Base-by-base conservation (phyloP, 2,329 filamentous ascomycete genomes). In the Taxawa tesnikishii region DNA sequence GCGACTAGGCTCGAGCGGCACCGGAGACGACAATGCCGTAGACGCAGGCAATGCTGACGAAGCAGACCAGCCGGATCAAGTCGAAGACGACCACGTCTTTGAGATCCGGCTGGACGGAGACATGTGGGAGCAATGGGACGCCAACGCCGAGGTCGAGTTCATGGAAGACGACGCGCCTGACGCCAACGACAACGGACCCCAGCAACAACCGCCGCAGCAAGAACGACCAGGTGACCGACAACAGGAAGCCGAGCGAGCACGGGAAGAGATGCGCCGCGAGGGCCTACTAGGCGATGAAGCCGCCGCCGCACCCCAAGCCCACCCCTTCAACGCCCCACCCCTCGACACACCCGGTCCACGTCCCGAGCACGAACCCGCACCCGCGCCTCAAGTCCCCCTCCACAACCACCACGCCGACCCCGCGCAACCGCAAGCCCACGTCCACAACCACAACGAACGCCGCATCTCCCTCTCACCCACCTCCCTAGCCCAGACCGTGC, bases 401-500 rank as follows among this genome's bases (percentile, higher is more conserved):
- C 36, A 29, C 38, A 39, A 15, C 38, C 35, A 25, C 34, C 29
- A 28, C 31, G 31, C n/a, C 29, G 38, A n/a, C 37, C 18, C 33
- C 10, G 30, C 27, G 15, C 30, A 18, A 7, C 26, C 39, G 29
- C 34, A 39, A 37, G 47, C 29, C 48, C 52, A 29, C 43, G n/a
- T n/a, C n/a, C 49, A 10, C 47, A 38, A 43, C 8, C 38, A 54
- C 25, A 48, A 58, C 32, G 49, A 54, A 33, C 50, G 50, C 13
- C 46, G 52, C 32, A 56, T 73, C 4, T 60, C 67, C 18, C 60
- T 72, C 41, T 65, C 66, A 15, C 66, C 68, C 9, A 64, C 62
- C 19, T 63, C 63, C 18, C 54, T 80, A 17, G 69, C 70, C 1
- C 67, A 75, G 38, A 68, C 68, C 0, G 59, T 80, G 24, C 62